Base-by-base conservation (phyloP, 2,329 filamentous ascomycete genomes). In the Fusarium pseudoanthophilum region DNA sequence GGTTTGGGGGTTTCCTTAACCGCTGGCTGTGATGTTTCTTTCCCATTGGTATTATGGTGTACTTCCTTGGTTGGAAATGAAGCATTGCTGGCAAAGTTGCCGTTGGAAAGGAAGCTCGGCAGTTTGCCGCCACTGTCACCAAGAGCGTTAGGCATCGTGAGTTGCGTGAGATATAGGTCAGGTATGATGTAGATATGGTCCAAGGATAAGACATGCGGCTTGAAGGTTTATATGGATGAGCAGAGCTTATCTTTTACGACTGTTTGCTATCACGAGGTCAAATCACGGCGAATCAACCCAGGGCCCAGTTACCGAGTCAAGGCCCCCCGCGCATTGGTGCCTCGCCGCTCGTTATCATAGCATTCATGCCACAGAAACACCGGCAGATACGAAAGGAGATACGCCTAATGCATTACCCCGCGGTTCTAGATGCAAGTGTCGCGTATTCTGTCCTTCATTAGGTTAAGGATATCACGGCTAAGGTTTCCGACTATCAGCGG, bases 121-220 rank as follows among this genome's bases (percentile, higher is more conserved):
- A 68, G 7, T 20, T 24, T 36, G 21, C 15, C 11, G 20, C 11
- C 13, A 14, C 18, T 39, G 8, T 36, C 32, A 10, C 20, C 36
- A 7, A 43, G 36, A 15, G 64, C n/a, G 24, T 62, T 39, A 18
- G 64, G 40, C 65, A 68, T 68, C 4, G 7, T 68, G n/a, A 14
- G 3, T 4, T 8, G 9, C 2, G 9, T 3, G 9, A 14, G 20
- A n/a, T 28, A 4, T 7, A 51, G 21, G 4, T 14, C 11, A 36
- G 24, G 9, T 28, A n/a, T 42, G 26, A 14, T 39, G 20, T 4
- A 24, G 15, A 16, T 28, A 11, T 11, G 32, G 6, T 18, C 4
- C 1, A 24, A 36, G 4, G 5, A 24, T 5, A 16, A 15, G 40
- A 4, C 3, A 14, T 40, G 51, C 14, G 15, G 36, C 21, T n/a